These are phyloP conservation scores for Remersonia thermophila DNA, from an alignment of 2,329 filamentous ascomycete genomes.

Conservation along the genomic window DNA sequence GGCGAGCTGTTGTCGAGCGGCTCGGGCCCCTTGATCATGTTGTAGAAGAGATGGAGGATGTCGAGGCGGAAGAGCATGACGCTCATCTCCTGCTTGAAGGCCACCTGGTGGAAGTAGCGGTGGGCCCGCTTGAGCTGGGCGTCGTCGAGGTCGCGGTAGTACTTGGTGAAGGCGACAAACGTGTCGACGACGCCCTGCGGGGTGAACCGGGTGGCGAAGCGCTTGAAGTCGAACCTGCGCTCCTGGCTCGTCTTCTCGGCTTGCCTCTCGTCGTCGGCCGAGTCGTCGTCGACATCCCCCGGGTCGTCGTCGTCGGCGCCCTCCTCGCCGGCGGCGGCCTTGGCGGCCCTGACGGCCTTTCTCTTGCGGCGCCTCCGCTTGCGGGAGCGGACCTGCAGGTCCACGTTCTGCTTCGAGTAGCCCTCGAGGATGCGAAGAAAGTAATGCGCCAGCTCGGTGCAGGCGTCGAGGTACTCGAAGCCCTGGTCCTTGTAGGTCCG, in stretches of 20 bases:
- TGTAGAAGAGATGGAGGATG: constrained; percentile 76
- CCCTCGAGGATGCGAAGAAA: constrained; percentile 84
- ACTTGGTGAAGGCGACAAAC: constrained; percentile 67
- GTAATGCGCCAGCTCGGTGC: constrained; percentile 81
- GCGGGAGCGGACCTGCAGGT: constrained; percentile 82
- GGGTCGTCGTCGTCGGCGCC: constrained; percentile 48
- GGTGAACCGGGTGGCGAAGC: constrained; percentile 69
- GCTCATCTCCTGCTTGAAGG: constrained; percentile 87
- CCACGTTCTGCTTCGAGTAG: constrained; percentile 88
- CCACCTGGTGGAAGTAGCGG: constrained; percentile 84
- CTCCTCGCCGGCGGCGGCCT: constrained; percentile 28
- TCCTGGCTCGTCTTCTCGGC: constrained; percentile 64
- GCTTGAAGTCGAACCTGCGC: constrained; percentile 85
- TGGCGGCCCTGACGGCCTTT: constrained; percentile 40
- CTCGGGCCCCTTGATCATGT: constrained; percentile 81
- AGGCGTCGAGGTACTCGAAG: constrained; percentile 84
- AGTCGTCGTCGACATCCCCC: too few relatives aligned
- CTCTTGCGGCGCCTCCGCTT: constrained; percentile 62
- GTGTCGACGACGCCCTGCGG: constrained; percentile 80
- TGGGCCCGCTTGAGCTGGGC: constrained; percentile 83
- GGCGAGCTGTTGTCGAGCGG: constrained; percentile 53
- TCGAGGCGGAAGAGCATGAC: constrained; percentile 85
- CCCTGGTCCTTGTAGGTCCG: constrained; percentile 86
- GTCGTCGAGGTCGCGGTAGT: constrained; percentile 66
- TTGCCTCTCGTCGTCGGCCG: constrained; percentile 56